These are phyloP conservation scores for Colletotrichum caudatum DNA, from an alignment of 2,329 filamentous ascomycete species.

Conservation along the genomic window DNA sequence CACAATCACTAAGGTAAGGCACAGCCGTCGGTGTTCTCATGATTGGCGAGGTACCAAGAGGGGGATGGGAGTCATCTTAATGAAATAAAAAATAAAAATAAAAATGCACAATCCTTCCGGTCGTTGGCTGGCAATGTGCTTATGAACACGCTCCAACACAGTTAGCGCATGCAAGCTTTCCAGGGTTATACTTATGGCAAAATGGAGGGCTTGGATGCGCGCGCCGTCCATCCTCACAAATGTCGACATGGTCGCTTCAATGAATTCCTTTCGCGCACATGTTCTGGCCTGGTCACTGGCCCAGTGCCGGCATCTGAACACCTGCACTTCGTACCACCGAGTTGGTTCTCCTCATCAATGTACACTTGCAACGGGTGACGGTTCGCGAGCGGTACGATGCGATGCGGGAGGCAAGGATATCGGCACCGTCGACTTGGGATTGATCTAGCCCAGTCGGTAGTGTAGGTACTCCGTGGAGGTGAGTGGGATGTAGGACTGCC, in stretches of 20 bases:
- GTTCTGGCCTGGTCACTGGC: conserved; percentile 3
- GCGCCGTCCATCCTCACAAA: neutral
- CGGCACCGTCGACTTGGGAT: conserved; percentile 34
- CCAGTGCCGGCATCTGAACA: neutral
- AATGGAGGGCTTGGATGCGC: neutral
- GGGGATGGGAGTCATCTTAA: neutral
- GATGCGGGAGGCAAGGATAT: conserved; percentile 41
- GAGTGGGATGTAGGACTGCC: conserved; percentile 4
- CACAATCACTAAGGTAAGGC: neutral
- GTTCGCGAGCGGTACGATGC: conserved; percentile 37
- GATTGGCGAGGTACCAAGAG: neutral
- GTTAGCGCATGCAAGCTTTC: neutral
- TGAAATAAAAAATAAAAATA: no score
- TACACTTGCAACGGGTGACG: conserved; percentile 36
- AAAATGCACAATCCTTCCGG: no score
- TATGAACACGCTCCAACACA: neutral
- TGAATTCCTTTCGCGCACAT: neutral
- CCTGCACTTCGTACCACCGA: conserved; percentile 8
- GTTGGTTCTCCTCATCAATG: conserved; percentile 10
- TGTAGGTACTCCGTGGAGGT: neutral
- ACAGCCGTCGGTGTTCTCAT: neutral
- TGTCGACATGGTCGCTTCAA: neutral
- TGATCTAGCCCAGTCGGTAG: neutral
- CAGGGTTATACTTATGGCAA: neutral
- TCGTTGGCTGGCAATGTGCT: no score